These are phyloP conservation scores for Thielaviopsis punctulata DNA, from an alignment of 2,329 filamentous ascomycete genomes.

Conservation along the genomic window DNA sequence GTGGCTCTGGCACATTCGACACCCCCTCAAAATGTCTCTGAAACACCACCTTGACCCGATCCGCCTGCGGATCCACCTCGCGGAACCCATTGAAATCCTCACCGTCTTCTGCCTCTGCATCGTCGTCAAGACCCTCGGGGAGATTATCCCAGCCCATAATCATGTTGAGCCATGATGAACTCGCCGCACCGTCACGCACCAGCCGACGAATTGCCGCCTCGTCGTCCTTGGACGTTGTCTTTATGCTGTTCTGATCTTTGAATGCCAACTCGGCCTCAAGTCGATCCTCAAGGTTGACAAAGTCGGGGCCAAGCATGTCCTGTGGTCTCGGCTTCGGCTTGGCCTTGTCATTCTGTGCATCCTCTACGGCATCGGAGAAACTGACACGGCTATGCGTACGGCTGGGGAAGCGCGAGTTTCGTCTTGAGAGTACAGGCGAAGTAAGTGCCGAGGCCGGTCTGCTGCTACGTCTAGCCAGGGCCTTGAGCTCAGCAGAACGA, in stretches of 20 bases:
- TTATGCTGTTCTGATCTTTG: conserved; percentile 8
- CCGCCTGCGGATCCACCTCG: conserved; percentile 17
- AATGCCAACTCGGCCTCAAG: conserved; percentile 25
- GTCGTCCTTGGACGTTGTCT: conserved; percentile 34
- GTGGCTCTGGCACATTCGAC: conserved; percentile 25
- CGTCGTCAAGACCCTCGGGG: neutral
- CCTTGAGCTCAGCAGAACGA: neutral
- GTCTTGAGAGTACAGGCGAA: neutral
- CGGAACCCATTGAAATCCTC: conserved; percentile 24
- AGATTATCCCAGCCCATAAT: conserved; percentile 36
- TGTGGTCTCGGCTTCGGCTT: neutral
- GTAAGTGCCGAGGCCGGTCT: conserved; percentile 1
- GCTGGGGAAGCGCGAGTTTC: conserved; percentile 21
- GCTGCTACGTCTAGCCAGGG: conserved; percentile 2
- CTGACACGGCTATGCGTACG: conserved; percentile 30
- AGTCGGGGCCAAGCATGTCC: conserved; percentile 36
- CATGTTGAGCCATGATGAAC: conserved; percentile 40
- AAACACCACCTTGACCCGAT: conserved; percentile 1
- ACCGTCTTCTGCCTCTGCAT: conserved; percentile 27
- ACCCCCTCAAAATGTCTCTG: conserved; percentile 10
- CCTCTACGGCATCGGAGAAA: conserved; percentile 17
- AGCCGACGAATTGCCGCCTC: conserved; percentile 41
- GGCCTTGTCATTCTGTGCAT: neutral
- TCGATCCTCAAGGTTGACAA: conserved; percentile 43
- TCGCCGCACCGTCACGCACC: conserved; percentile 33